Evolutionary conservation across 345 rosid genomes (phyloP), one percentile per base, ranked within the genome.

Genomic region (Hibiscus mutabilis): DNA sequence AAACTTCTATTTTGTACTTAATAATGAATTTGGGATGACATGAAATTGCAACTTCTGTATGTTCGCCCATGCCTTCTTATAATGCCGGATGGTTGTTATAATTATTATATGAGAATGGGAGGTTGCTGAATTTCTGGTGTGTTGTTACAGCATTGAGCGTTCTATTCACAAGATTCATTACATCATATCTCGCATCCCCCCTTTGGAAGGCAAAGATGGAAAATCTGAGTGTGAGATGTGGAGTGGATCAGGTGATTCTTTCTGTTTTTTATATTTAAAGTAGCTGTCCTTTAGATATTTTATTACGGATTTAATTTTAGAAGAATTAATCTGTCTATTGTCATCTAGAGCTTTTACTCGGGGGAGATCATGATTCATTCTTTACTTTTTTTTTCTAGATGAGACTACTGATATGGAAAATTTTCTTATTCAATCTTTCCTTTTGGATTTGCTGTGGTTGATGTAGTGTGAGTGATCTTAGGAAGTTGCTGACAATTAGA

Each of bases 181-280:
- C 70, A 78, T 86, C 47, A 56, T 91, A 73, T 87, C 93, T 18
- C 82, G 68, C 53, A 76, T 83, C 56, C 90, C 97, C 74, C 80
- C 87, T 53, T 73, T 66, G 16, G 85, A 82, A 44, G 80, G 80
- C 69, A 74, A 46, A 56, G 79, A 78, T 58, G 86, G 77, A 65
- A 81, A 76, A 33, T 77, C 89, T 60, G 71, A 83, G 21, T 15
- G 66, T 67, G 92, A 86, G 80, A 88, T 90, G 89, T 94, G 98
- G 98, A 84, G 95, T 81, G 84, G 81, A 24, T 82, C 84, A 86
- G 97, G 98, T 94, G 75, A 86, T 61, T 78, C 42, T 70, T 60
- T 67, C 51, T 64, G 35, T 35, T 27, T 44, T 52, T 24, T 0
- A 61, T 64, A 10, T 65, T 72, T 4, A 29, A 5, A 35, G 35